phyloP scores from a whole-genome alignment of 2,329 filamentous ascomycete species.

The Myriosclerotinia duriaeana region DNA sequence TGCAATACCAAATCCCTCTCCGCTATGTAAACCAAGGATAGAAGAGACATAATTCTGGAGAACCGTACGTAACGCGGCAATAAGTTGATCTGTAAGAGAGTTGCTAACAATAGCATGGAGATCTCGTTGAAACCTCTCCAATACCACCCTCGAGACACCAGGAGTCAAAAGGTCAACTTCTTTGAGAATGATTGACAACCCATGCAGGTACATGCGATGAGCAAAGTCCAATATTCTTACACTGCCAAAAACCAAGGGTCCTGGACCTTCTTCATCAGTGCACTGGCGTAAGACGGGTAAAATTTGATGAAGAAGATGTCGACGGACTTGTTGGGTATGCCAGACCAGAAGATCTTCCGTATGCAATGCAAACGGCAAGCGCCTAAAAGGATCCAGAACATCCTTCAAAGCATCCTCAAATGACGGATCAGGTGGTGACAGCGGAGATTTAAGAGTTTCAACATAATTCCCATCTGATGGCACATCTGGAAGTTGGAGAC shows the following conservation, averaged over 20 bases:
- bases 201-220: conserved; percentile 57
- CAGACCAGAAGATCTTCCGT: conserved; percentile 59
- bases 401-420: conserved; percentile 56
- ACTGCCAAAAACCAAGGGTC: conserved; percentile 51
- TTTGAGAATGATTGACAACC: conserved; percentile 51
- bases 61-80: conserved; percentile 54
- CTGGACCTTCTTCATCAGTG: conserved; percentile 40
- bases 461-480: conserved; percentile 47
- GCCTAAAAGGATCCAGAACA: conserved; percentile 50
- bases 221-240: conserved; percentile 60
- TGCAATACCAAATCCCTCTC: conserved; percentile 1
- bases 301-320: conserved; percentile 60
- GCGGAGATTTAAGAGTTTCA: conserved; percentile 31
- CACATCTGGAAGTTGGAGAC: conserved; percentile 55
- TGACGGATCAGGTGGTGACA: conserved; percentile 35
- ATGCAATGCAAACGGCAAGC: conserved; percentile 51
- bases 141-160: conserved; percentile 43
- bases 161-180: conserved; percentile 44
- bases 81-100: conserved; percentile 55
- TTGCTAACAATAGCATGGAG: conserved; percentile 65
- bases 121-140: conserved; percentile 57
- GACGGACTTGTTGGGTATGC: conserved; percentile 60
- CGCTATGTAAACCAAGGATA: conserved; percentile 45
- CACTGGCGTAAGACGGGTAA: conserved; percentile 54
- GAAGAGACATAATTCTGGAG: conserved; percentile 53